phyloP scores from a whole-genome alignment of 495 filamentous ascomycete genomes.

The Trichoderma reesei region DNA sequence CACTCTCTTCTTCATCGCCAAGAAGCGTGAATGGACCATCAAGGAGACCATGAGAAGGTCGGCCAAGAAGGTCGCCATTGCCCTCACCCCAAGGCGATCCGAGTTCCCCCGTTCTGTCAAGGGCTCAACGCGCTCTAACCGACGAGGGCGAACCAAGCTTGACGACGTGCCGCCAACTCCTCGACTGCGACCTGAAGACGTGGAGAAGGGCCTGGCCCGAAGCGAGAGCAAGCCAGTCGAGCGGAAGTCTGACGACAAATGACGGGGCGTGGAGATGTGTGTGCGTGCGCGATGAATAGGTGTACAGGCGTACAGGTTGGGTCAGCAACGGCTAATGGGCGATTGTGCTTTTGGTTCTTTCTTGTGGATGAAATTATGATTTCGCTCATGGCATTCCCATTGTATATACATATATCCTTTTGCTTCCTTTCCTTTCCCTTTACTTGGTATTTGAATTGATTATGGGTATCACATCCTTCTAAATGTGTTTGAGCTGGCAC shows the following conservation, averaged over 20 bases:
- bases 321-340: background rate
- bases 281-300: background rate
- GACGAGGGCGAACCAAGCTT: background rate
- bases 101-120: constrained; percentile 46
- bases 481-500: constrained; percentile 66
- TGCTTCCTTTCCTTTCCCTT: background rate
- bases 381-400: background rate
- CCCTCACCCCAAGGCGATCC: constrained; percentile 42
- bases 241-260: background rate
- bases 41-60: constrained; percentile 43
- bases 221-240: constrained; percentile 18
- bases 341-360: background rate
- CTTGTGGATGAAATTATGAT: constrained; percentile 9
- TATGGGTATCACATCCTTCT: constrained; percentile 41
- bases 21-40: constrained; percentile 48
- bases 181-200: constrained; percentile 30
- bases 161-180: constrained; percentile 44
- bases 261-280: background rate
- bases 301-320: background rate
- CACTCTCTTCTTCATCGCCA: constrained; percentile 44
- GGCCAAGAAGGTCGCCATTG: constrained; percentile 41
- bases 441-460: constrained; percentile 11
- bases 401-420: constrained; percentile 9
- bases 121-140: constrained; percentile 15
- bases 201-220: constrained; percentile 41